Evolutionary conservation across 2,329 filamentous ascomycete genomes (phyloP).

Genomic region (Tetracladium maxilliforme): DNA sequence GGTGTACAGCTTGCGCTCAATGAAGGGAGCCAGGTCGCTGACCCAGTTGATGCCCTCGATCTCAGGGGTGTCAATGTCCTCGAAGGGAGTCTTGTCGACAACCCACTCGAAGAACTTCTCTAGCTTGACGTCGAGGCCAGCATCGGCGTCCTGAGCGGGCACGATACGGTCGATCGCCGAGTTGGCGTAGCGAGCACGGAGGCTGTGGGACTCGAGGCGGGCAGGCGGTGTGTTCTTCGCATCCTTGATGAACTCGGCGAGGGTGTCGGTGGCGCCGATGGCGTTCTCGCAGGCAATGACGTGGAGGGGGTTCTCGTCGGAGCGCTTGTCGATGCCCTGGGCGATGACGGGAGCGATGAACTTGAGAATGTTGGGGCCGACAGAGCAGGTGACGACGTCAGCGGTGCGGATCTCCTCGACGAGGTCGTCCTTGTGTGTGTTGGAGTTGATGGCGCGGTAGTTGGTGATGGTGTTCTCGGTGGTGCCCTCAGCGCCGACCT

Average conservation of each 20-base stretch:
- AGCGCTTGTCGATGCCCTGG: conserved; percentile 73
- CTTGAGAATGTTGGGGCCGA: conserved; percentile 89
- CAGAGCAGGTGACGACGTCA: conserved; percentile 89
- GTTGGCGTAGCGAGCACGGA: conserved; percentile 84
- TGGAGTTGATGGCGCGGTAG: conserved; percentile 95
- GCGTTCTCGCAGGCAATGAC: conserved; percentile 98
- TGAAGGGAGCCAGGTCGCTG: conserved; percentile 80
- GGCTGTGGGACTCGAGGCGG: conserved; percentile 51
- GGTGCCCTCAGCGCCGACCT: conserved; percentile 77
- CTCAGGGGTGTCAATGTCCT: conserved; percentile 49
- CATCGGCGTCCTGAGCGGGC: conserved; percentile 67
- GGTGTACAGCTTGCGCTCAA: conserved; percentile 98
- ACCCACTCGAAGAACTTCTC: conserved; percentile 99
- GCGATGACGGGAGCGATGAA: conserved; percentile 94
- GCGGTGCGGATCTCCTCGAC: conserved; percentile 76
- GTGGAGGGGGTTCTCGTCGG: conserved; percentile 51
- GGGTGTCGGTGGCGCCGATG: conserved; percentile 83
- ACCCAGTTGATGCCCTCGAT: conserved; percentile 92
- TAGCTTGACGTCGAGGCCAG: conserved; percentile 81
- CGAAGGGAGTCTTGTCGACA: conserved; percentile 77
- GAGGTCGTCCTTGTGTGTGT: conserved; percentile 66
- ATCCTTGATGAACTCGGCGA: conserved; percentile 67
- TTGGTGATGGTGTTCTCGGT: conserved; percentile 75
- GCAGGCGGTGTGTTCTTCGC: conserved; percentile 55
- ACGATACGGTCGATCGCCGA: conserved; percentile 98